A percentile compares a stretch with the other conserved stretches of the same genome.
Evolutionary conservation across 2,329 filamentous ascomycete genomes (phyloP).

Genomic region (Pseudodiploospora longispora): DNA sequence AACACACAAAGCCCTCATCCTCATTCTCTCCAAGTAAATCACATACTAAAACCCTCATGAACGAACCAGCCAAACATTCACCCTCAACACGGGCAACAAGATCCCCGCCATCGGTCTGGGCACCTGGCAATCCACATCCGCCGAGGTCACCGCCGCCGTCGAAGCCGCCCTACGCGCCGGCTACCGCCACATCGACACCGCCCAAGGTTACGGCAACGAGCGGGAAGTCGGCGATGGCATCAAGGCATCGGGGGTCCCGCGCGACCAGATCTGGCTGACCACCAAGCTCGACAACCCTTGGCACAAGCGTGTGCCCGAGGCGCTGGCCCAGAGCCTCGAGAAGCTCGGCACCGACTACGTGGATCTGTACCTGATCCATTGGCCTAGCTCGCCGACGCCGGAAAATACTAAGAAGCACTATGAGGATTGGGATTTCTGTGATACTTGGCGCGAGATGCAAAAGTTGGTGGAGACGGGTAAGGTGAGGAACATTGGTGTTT

Average conservation of each 20-base stretch:
- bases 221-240: constrained; percentile 59
- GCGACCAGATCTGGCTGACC: constrained; percentile 61
- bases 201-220: constrained; percentile 72
- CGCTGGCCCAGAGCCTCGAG: constrained; percentile 50
- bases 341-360: constrained; percentile 57
- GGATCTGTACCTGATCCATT: constrained; percentile 66
- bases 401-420: constrained; percentile 58
- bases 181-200: constrained; percentile 71
- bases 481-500: constrained; percentile 74
- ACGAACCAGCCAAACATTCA: constrained; percentile 31
- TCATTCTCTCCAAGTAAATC: too few species aligned
- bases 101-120: constrained; percentile 72
- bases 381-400: constrained; percentile 58
- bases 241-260: constrained; percentile 54
- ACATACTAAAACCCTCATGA: too few species aligned
- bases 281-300: constrained; percentile 78
- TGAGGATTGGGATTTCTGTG: constrained; percentile 72
- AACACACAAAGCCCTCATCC: too few species aligned
- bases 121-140: constrained; percentile 67
- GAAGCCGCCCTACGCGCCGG: constrained; percentile 58
- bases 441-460: constrained; percentile 73
- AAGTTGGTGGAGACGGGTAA: constrained; percentile 61
- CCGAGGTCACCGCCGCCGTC: constrained; percentile 64
- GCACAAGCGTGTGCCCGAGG: constrained; percentile 61
- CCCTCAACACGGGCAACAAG: constrained; percentile 67